phyloP scores from a whole-genome alignment of 768 basidiomycete species.

The Termitomyces sp. region DNA sequence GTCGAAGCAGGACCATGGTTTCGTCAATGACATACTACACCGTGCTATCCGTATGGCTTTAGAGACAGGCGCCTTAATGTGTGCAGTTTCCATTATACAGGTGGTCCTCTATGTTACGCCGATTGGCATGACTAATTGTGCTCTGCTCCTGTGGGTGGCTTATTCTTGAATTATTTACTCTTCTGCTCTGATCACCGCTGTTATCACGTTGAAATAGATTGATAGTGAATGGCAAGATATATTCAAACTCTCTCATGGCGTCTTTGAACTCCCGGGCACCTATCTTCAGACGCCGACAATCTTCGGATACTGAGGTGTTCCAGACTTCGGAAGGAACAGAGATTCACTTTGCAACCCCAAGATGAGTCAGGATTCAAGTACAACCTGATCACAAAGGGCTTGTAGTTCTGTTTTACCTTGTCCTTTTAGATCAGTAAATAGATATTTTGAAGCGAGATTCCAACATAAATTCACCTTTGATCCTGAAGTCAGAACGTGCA shows the following conservation, averaged over 20 bases:
- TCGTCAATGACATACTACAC: background rate
- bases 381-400: background rate
- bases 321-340: background rate
- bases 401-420: background rate
- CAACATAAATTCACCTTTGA: background rate
- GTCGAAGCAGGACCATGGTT: background rate
- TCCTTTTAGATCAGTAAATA: background rate
- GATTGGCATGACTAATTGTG: background rate
- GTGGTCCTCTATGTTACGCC: background rate
- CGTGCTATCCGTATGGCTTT: background rate
- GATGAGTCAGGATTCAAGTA: background rate
- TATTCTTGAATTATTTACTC: background rate
- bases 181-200: background rate
- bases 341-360: background rate
- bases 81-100: background rate
- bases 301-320: background rate
- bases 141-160: background rate
- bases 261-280: background rate
- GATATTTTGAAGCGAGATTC: background rate
- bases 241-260: background rate
- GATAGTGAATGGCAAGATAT: background rate
- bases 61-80: background rate
- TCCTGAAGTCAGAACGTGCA: too few species aligned
- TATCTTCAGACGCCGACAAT: background rate
- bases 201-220: background rate